Evolutionary conservation across 257 asterid genomes (phyloP), one percentile per base, ranked within the genome.

Genomic region (Capsicum pubescens): DNA sequence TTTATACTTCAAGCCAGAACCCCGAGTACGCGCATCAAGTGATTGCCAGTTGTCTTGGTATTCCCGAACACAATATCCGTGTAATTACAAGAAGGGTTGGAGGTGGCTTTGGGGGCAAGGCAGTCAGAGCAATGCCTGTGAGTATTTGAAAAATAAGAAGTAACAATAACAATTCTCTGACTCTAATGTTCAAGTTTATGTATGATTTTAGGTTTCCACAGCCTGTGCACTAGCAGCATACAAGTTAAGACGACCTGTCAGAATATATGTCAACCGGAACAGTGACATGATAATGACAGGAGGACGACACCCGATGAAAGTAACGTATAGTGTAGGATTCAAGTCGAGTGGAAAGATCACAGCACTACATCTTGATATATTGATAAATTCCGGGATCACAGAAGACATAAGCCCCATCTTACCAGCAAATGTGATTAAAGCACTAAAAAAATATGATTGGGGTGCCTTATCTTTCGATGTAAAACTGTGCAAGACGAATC

Each of bases 91-190:
- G 96, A 88, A 84, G 97, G 84, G 92, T 90, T 68, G 96, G 97
- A 50, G 97, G 97, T 74, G 97, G 97, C 68, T 93, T 93, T 82
- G 97, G 97, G 57, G 97, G 97, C 86, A 93, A 93, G 91, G 87
- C 90, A 55, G 16, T 88, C 16, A 87, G 71, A 86, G 85, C 96
- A 84, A 88, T 90, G 87, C 88, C 92, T 13, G 97, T 93, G 84
- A 89, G 94, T 90, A 78, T 84, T 3, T 60, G 6, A 16, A 79
- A 58, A 55, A 15, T 6, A 55, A 14, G 7, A 11, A 17, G 19
- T 16, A 19, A 63, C 21, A 63, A 63, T 63, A 61, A 61, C 21
- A 9, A 11, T 64, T 56, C 8, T 64, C 59, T 15, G 67, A 36
- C 56, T 14, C 26, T 54, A 9, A 61, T 21, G 60, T 26, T 19